Evolutionary conservation across 306 rosid genomes (phyloP), one percentile per base, ranked within the genome.

Genomic region (Ochetophila trinervis): DNA sequence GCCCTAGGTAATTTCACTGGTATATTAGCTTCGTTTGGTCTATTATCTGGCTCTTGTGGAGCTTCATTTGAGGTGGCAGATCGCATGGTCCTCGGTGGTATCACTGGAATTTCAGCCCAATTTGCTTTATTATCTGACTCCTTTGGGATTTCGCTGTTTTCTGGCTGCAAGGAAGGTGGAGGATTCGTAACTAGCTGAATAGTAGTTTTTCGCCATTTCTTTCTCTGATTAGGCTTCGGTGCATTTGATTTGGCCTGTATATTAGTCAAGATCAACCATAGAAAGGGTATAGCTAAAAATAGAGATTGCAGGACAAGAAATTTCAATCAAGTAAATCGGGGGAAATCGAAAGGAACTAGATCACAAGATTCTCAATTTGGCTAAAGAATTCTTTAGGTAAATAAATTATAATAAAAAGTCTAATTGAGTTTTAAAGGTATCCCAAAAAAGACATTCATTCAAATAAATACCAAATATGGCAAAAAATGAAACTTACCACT

Each of bases 181-280:
- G 78, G 82, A 35, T 63, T 58, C 11, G 96, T 70, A 61, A 91
- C 78, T 10, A 91, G 83, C 57, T 87, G 86, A 49, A 88, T 57
- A 5, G 97, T 79, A 19, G 90, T 54, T 82, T 57, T 91, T 32
- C 77, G 62, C 87, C 86, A 81, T 65, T 85, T 91, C 95, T 85
- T 91, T 82, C 82, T 86, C 77, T 79, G 91, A 35, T 20, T 85
- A 49, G 89, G 80, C 78, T 80, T 86, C 8, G 67, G 71, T 35
- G 76, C 80, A 74, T 83, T 87, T 47, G 92, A 59, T 79, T 89
- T 91, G 8, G 21, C 87, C 98, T 91, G 79, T 23, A 30, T 45
- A 45, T n/a, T 40, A 47, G 16, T 23, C 17, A 66, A 67, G 4
- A 52, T 44, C 52, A 48, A 4, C 8, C 7, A 17, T 17, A 10